Base-by-base conservation (phyloP, 345 rosid species). In the Cardamine resedifolia region DNA sequence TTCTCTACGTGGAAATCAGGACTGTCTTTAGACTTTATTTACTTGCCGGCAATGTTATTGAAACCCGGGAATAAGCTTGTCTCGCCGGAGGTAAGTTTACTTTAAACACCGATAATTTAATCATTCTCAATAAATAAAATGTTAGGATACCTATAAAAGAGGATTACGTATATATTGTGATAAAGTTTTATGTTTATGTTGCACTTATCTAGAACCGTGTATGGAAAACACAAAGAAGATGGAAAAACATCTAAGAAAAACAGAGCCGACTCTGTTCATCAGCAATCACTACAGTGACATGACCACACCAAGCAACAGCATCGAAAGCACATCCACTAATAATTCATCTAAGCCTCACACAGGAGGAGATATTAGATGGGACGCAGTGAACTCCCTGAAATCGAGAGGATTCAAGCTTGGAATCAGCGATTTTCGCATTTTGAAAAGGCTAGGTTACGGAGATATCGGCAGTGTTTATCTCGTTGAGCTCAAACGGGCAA, bases 381-480 rank as follows among this genome's bases (percentile, higher is more conserved):
- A 75, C 3, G 89, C 81, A 34, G 83, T 90, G 57, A 80, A 49
- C 7, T 76, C 68, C 0, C 58, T 77, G 0, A 80, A 52, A 18
- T 26, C 76, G 4, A 72, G 67, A 6, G 78, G 65, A 49, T 34
- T 72, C 15, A 51, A 67, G 67, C 74, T 86, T 15, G 81, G 86
- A 18, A 79, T 89, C 26, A 66, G 68, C 39, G 84, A 86, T 77
- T 81, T 92, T 33, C 87, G 90, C 15, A 81, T 92, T 41, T 31
- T 89, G 31, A 83, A 84, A 67, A 82, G 94, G 26, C 81, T 92
- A 15, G 97, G 97, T n/a, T 85, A 95, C 47, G 97, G 97, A 10
- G 97, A 92, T 79, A 86, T 92, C 5, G 96, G 98, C 64, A 89
- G 89, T 58, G 98, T 91, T 15, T 91, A 87, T 79, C 88, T 91